Base-by-base conservation (phyloP, 148 eudicot genomes). In the Hydrangea macrophylla region DNA sequence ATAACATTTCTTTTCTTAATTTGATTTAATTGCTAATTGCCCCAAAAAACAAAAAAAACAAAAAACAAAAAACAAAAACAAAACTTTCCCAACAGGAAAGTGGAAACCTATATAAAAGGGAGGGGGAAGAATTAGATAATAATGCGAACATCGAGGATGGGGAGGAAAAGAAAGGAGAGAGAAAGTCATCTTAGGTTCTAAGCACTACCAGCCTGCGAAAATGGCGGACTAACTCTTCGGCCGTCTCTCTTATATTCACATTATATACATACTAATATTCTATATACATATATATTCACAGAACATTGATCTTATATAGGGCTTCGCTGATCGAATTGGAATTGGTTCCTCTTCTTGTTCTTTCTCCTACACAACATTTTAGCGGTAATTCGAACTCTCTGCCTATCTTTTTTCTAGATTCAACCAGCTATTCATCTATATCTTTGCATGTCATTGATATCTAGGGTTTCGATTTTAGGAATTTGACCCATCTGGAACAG, bases 311-410 rank as follows among this genome's bases (percentile, higher is more conserved):
- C 2, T 48, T 7, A 3, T 2, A 18, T 48, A 48, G 53, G 20
- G 20, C 17, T 58, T 70, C 28, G 37, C 54, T 33, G 70, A 75
- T 75, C 78, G 42, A 30, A 20, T 68, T 42, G 57, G n/a, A n/a
- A n/a, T n/a, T n/a, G n/a, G n/a, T n/a, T n/a, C n/a, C n/a, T n/a
- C n/a, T n/a, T n/a, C n/a, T 48, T 48, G 22, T 40, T 67, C 55
- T 65, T n/a, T 72, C 60, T 23, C 66, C 25, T 12, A 57, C 37
- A 44, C 35, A 65, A 8, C 39, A 40, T 58, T 68, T 74, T 56
- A 36, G 73, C 73, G 70, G 78, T 75, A 75, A 57, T 54, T 70
- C 70, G 60, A 55, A 45, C 48, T 69, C 66, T 53, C 32, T 63
- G 73, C 12, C 58, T 22, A 7, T n/a, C 22, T 42, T 18, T 48